Base-by-base conservation (phyloP, 192 early-diverging fungal species). In the Coemansia sp. region DNA sequence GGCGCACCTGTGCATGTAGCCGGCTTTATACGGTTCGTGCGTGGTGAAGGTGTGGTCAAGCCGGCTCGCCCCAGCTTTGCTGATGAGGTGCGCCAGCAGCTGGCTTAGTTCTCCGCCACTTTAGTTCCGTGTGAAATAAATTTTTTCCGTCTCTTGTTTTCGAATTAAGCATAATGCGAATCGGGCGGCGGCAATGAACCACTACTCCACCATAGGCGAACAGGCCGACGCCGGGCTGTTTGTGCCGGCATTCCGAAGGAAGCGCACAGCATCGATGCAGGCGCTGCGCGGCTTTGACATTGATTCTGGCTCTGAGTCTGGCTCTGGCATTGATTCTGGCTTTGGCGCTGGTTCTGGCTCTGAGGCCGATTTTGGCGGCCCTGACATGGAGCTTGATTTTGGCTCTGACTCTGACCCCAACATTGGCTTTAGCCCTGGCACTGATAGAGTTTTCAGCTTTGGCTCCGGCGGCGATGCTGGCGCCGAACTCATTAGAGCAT, bases 21-120 rank as follows among this genome's bases (percentile, higher is more conserved):
- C 10, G 88, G 90, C 37, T 93, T 91, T 79, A 68, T 87, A 41
- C 82, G 94, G 59, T 90, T 86, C 81, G 90, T 91, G 74, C 86
- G 87, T 64, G 94, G 93, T 38, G 93, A 96, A 73, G 91, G 91
- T 35, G 87, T 96, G 56, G 89, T 90, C 59, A 91, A 92, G 71
- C 80, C 86, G 10, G 84, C 81, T 55, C 73, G 72, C 25, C 67
- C 71, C 1, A 87, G 90, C 80, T 96, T 96, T 85, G 91, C 87
- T 4, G 87, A 90, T 14, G 92, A 96, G 74, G 92, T 96, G 19
- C 66, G 69, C 51, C 65, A 76, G 64, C 85, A 87, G 72, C 69
- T 79, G 16, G 26, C 50, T 2, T 66, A 51, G 35, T 29, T 12
- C 27, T 22, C 12, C 14, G 53, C 53, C 19, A 55, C 53, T 29